These are phyloP conservation scores for Beauveria australis DNA, from an alignment of 2,329 filamentous ascomycete genomes.

Conservation along the genomic window DNA sequence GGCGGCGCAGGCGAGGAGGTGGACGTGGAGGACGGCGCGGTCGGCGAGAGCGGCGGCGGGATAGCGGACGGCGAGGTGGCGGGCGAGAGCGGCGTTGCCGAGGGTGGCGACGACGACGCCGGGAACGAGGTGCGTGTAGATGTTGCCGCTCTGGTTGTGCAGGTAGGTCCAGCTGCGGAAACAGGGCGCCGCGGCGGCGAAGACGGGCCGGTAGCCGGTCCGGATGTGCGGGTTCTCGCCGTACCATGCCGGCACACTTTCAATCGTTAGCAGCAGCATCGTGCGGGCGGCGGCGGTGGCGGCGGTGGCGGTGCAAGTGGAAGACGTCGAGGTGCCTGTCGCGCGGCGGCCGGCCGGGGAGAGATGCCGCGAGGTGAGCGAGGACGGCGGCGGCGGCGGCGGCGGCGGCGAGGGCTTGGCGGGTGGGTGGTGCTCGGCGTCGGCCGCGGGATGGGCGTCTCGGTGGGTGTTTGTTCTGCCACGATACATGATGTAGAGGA, in stretches of 20 bases:
- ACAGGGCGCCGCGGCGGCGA: conserved; percentile 26
- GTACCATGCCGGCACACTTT: conserved; percentile 34
- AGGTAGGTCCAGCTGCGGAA: conserved; percentile 31
- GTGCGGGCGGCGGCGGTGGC: neutral
- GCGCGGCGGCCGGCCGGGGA: neutral
- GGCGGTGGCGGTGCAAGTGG: neutral
- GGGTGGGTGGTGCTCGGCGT: neutral
- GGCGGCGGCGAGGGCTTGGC: neutral
- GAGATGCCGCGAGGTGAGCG: neutral
- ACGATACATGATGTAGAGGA: neutral
- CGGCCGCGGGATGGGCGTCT: neutral
- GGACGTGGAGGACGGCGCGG: conserved; percentile 30
- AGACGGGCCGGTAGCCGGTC: conserved; percentile 34
- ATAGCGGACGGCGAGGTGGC: conserved; percentile 22
- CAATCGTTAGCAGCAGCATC: conserved; percentile 14
- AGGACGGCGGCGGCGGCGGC: neutral
- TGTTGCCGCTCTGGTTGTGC: conserved; percentile 28
- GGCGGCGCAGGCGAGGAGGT: conserved; percentile 25
- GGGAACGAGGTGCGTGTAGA: conserved; percentile 33
- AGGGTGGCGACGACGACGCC: conserved; percentile 27
- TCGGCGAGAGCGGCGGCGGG: conserved; percentile 26
- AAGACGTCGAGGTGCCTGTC: no score
- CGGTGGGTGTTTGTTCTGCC: neutral
- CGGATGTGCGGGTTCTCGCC: conserved; percentile 33
- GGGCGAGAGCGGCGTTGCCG: conserved; percentile 18